Conservation (phyloP, 2,329 filamentous ascomycete genomes). For the Fusarium sterilihyphosum region DNA sequence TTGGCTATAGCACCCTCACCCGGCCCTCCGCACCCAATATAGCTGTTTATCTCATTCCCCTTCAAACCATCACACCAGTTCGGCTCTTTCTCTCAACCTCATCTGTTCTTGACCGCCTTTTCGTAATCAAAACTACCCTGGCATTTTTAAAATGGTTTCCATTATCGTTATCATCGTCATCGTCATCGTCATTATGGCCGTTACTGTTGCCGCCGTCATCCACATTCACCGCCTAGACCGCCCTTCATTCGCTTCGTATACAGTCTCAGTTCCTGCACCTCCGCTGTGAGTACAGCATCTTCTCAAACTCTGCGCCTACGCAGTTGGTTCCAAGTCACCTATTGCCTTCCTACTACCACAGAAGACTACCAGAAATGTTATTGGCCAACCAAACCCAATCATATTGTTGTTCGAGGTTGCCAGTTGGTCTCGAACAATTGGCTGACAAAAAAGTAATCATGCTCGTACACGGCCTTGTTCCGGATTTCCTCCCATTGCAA, state of each 20-base stretch:
- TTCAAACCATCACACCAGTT: conserved; percentile 1
- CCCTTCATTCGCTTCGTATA: not conserved
- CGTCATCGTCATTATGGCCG: conserved; percentile 26
- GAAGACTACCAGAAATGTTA: not conserved
- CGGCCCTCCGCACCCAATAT: not conserved
- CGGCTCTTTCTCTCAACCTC: conserved; percentile 2
- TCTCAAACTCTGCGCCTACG: not conserved
- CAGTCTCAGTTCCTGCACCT: conserved; percentile 14
- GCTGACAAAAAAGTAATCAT: conserved; percentile 69
- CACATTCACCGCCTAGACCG: not conserved
- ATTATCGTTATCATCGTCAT: conserved; percentile 26
- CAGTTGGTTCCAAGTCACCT: not conserved
- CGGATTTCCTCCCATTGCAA: conserved; percentile 58
- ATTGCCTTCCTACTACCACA: not conserved
- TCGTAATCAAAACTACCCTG: conserved; percentile 2
- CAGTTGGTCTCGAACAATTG: conserved; percentile 68
- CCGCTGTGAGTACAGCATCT: not conserved
- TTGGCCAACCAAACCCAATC: conserved; percentile 3
- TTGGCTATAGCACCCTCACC: conserved; percentile 18
- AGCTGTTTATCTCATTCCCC: not conserved
- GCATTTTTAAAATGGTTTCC: conserved; percentile 1
- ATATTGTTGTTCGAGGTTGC: conserved; percentile 50
- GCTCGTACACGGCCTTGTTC: conserved; percentile 57
- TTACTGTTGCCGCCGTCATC: conserved; percentile 8
- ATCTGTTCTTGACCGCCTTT: conserved; percentile 21